Conservation (phyloP, 164 flowering plant species). For the Macadamia tetraphylla region DNA sequence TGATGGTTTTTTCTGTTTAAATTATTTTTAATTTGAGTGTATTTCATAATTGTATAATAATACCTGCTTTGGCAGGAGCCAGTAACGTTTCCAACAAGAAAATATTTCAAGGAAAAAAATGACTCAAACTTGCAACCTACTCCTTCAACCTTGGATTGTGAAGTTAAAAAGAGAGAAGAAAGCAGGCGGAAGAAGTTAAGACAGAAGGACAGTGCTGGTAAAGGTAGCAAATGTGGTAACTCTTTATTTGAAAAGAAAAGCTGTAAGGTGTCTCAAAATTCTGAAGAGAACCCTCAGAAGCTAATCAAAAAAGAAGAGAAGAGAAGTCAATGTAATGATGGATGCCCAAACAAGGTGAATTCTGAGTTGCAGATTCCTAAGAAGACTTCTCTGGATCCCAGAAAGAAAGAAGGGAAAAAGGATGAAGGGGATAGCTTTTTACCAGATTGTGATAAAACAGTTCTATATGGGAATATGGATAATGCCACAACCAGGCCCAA, state of each 20-base stretch:
- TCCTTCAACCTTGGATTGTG: neutral
- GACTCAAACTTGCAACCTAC: conserved; percentile 13
- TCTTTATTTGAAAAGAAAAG: neutral
- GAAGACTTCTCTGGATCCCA: neutral
- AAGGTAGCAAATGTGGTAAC: neutral
- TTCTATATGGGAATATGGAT: neutral
- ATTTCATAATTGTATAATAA: neutral
- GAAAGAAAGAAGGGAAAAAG: neutral
- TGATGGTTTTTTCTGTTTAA: neutral
- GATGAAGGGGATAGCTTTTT: neutral
- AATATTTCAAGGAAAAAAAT: conserved; percentile 25
- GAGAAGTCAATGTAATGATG: neutral
- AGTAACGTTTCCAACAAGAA: conserved; percentile 24
- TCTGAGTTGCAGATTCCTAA: neutral
- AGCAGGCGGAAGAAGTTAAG: neutral
- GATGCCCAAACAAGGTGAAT: neutral
- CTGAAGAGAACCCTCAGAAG: neutral
- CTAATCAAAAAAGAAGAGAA: conserved; percentile 5
- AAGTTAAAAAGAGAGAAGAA: neutral
- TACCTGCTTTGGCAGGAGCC: conserved; percentile 23
- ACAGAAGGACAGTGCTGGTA: neutral
- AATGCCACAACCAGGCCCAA: neutral
- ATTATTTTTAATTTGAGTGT: neutral
- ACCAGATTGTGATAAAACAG: neutral
- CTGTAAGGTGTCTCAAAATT: conserved; percentile 3